Conservation (phyloP, 2,329 filamentous ascomycete genomes). For the Trichoderma simmonsii region DNA sequence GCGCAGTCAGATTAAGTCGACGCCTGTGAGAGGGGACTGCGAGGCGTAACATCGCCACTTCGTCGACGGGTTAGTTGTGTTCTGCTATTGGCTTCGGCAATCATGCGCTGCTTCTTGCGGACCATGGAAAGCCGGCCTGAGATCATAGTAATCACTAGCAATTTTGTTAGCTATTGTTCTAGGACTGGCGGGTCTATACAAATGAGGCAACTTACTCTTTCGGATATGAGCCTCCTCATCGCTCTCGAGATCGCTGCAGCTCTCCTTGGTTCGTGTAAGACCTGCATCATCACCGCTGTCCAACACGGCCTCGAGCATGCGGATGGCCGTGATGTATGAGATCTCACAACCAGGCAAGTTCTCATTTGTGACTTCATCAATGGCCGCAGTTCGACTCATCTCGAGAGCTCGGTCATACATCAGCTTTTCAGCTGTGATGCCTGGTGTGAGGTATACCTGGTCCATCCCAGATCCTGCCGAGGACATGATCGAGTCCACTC, state of each 20-base stretch:
- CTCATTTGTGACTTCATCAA: slow-evolving; percentile 91
- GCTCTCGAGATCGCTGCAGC: slow-evolving; percentile 51
- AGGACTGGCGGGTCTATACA: background rate
- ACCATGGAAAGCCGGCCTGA: slow-evolving; percentile 53
- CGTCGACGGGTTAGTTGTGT: slow-evolving; percentile 46
- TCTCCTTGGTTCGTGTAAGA: slow-evolving; percentile 37
- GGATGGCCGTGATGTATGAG: slow-evolving; percentile 87
- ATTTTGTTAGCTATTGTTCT: background rate
- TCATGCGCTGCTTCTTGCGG: slow-evolving; percentile 59
- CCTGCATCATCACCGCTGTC: slow-evolving; percentile 69
- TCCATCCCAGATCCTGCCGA: slow-evolving; percentile 65
- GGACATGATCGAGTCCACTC: slow-evolving; percentile 53
- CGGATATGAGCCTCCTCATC: slow-evolving; percentile 72
- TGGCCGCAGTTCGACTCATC: slow-evolving; percentile 91
- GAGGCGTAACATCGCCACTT: slow-evolving; percentile 55
- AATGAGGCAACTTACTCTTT: slow-evolving; percentile 56
- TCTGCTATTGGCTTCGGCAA: slow-evolving; percentile 54
- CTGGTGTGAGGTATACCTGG: slow-evolving; percentile 78
- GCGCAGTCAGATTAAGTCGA: slow-evolving; percentile 30
- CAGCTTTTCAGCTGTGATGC: slow-evolving; percentile 89
- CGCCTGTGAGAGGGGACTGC: slow-evolving; percentile 50
- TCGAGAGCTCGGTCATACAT: slow-evolving; percentile 98
- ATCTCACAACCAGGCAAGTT: slow-evolving; percentile 86
- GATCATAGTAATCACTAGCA: slow-evolving; percentile 61
- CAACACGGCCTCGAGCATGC: slow-evolving; percentile 91